These are phyloP conservation scores for Vachellia pachyceras DNA, from an alignment of 306 rosid species.

Conservation along the genomic window DNA sequence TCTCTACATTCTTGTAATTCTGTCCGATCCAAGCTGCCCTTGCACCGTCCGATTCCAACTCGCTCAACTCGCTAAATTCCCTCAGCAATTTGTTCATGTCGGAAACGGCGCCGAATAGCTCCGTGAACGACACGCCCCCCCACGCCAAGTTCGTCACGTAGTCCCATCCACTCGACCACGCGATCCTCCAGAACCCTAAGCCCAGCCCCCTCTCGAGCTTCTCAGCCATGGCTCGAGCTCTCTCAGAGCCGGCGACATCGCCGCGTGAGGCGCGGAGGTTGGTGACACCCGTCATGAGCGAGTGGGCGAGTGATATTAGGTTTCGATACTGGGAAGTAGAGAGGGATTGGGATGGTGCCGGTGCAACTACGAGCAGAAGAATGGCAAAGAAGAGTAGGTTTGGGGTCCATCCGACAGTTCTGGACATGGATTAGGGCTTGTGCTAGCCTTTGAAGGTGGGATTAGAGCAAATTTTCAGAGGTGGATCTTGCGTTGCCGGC, in stretches of 20 bases:
- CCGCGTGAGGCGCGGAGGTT: constrained; percentile 77
- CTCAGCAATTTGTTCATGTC: constrained; percentile 67
- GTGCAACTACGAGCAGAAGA: constrained; percentile 50
- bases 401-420: constrained; percentile 45
- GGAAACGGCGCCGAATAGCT: constrained; percentile 59
- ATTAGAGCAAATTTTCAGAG: background rate
- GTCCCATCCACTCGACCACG: constrained; percentile 72
- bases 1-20: constrained; percentile 61
- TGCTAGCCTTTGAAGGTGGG: background rate
- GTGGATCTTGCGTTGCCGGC: background rate
- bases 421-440: constrained; percentile 42
- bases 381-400: constrained; percentile 33
- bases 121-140: constrained; percentile 57
- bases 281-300: constrained; percentile 71
- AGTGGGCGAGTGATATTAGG: constrained; percentile 66
- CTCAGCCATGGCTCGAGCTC: constrained; percentile 57
- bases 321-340: constrained; percentile 49
- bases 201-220: constrained; percentile 56
- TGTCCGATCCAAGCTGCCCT: constrained; percentile 58
- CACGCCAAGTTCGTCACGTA: constrained; percentile 56
- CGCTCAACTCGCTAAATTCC: constrained; percentile 59
- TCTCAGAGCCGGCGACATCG: constrained; percentile 61
- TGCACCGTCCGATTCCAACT: constrained; percentile 51
- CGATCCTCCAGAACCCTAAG: constrained; percentile 55
- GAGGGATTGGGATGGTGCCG: constrained; percentile 55